phyloP scores from a whole-genome alignment of 140 eudicot genomes.

The Eryngium alpinum region DNA sequence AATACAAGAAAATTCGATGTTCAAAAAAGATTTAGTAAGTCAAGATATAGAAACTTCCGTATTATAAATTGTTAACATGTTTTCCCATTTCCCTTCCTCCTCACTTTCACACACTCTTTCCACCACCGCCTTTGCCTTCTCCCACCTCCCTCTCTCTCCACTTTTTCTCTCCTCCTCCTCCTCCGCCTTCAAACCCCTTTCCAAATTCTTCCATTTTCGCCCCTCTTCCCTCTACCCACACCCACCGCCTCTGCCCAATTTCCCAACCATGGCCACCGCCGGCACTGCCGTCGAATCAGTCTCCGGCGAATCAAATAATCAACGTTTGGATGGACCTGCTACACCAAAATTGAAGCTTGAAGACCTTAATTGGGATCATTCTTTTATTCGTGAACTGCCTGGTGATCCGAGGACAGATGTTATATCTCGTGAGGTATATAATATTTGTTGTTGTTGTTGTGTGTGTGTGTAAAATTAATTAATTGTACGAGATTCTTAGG shows the following conservation, averaged over 20 bases:
- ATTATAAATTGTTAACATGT: constrained; percentile 16
- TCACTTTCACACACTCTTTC: constrained; percentile 36
- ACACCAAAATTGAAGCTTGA: constrained; percentile 53
- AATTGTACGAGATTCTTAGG: neutral
- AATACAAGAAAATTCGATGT: too few relatives aligned
- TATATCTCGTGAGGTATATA: constrained; percentile 71
- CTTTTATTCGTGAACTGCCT: constrained; percentile 88
- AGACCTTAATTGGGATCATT: constrained; percentile 81
- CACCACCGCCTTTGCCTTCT: constrained; percentile 28
- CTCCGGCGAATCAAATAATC: constrained; percentile 52
- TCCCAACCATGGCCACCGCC: constrained; percentile 29
- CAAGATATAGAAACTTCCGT: too few relatives aligned
- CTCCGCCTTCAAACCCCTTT: constrained; percentile 24
- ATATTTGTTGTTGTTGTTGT: neutral
- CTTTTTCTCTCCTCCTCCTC: constrained; percentile 21
- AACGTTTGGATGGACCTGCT: constrained; percentile 27
- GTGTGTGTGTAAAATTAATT: neutral
- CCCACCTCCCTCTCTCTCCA: neutral
- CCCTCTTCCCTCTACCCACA: constrained; percentile 20
- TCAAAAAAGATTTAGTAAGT: too few relatives aligned
- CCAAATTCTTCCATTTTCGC: constrained; percentile 17
- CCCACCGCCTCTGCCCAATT: constrained; percentile 10
- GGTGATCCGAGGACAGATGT: constrained; percentile 71
- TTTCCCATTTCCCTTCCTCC: constrained; percentile 47
- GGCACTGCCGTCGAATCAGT: constrained; percentile 43